Conservation (phyloP, 1,284 basidiomycete genomes). For the Puccinia horiana region DNA sequence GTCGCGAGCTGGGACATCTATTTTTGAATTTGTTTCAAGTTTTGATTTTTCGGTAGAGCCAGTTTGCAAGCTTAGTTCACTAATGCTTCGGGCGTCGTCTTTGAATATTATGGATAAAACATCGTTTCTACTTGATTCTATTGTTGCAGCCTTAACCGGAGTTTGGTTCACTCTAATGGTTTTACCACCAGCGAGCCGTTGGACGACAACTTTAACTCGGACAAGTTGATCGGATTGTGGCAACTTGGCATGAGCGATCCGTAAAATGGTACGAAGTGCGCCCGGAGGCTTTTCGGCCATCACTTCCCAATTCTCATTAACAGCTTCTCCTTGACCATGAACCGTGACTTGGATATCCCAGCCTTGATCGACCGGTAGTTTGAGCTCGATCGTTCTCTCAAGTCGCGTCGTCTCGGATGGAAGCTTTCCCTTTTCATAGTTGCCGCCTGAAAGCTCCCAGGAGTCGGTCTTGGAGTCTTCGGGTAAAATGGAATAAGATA, state of each 20-base stretch:
- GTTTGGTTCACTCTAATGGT: conserved; percentile 79
- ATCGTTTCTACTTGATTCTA: conserved; percentile 67
- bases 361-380: conserved; percentile 74
- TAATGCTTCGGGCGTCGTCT: conserved; percentile 70
- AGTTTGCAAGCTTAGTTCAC: conserved; percentile 66
- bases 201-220: conserved; percentile 75
- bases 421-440: conserved; percentile 63
- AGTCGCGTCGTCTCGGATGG: conserved; percentile 69
- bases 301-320: conserved; percentile 61
- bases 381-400: conserved; percentile 75
- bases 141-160: conserved; percentile 68
- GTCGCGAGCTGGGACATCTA: conserved; percentile 41
- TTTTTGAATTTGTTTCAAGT: conserved; percentile 18
- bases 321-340: conserved; percentile 65
- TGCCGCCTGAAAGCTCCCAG: conserved; percentile 63
- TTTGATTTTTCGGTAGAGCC: conserved; percentile 38
- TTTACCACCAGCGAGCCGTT: conserved; percentile 69
- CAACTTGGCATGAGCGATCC: conserved; percentile 62
- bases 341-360: conserved; percentile 80
- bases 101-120: conserved; percentile 55
- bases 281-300: conserved; percentile 65
- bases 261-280: conserved; percentile 49
- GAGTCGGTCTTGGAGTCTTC: conserved; percentile 62
- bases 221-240: conserved; percentile 74
- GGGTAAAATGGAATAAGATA: conserved; percentile 79